A percentile compares a stretch with the other conserved stretches of the same genome.
Evolutionary conservation across 2,329 filamentous ascomycete species (phyloP).

Genomic region (Emmonsia crescens): DNA sequence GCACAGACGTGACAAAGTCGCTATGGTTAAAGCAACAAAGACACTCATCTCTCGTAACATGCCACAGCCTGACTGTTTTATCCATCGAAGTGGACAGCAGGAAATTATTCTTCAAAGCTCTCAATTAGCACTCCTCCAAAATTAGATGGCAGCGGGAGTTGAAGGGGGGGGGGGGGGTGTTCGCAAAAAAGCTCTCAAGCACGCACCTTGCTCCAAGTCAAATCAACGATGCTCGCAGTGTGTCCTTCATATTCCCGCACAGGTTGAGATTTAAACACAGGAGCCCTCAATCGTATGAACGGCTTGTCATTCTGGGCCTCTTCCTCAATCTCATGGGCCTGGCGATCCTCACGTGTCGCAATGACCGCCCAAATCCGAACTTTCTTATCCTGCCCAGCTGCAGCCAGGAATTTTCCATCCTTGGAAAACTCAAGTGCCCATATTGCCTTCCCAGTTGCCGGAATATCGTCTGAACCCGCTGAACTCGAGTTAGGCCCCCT

Average conservation of each 20-base stretch:
- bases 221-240: conserved; percentile 70
- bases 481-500: conserved; percentile 22
- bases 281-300: conserved; percentile 64
- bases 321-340: conserved; percentile 61
- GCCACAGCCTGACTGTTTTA: conserved; percentile 91
- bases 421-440: conserved; percentile 92
- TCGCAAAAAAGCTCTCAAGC: neutral
- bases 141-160: neutral
- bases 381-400: conserved; percentile 78
- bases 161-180: too few species aligned
- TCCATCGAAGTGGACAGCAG: conserved; percentile 94
- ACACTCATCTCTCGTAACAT: conserved; percentile 73
- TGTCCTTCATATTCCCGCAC: conserved; percentile 74
- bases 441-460: conserved; percentile 51
- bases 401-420: conserved; percentile 81
- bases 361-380: conserved; percentile 86
- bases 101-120: conserved; percentile 63
- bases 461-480: conserved; percentile 16
- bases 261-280: conserved; percentile 75
- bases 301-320: conserved; percentile 37
- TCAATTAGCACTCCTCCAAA: conserved; percentile 5
- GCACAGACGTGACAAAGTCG: conserved; percentile 88
- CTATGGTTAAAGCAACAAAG: conserved; percentile 89
- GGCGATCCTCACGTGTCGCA: conserved; percentile 67
- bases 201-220: conserved; percentile 85